Evolutionary conservation across 2,329 filamentous ascomycete genomes (phyloP).

Genomic region (Zymoseptoria ardabiliae): DNA sequence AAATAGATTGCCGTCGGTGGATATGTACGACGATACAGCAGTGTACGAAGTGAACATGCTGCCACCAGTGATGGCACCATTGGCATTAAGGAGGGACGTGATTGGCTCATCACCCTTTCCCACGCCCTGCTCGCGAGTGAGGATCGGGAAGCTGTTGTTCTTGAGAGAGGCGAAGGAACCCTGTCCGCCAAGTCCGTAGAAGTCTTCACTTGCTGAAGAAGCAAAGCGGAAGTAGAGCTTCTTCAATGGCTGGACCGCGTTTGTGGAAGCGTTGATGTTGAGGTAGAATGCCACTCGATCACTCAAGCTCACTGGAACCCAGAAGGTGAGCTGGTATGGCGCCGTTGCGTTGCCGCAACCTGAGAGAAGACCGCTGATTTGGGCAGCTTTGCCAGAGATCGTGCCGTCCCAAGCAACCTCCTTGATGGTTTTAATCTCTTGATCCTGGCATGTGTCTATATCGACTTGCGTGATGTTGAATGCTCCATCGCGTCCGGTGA

Average conservation of each 20-base stretch:
- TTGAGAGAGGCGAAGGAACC: slow-evolving; percentile 25
- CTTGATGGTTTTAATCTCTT: slow-evolving; percentile 16
- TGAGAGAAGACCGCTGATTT: slow-evolving; percentile 18
- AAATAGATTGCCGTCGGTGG: slow-evolving; percentile 27
- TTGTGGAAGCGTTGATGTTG: slow-evolving; percentile 8
- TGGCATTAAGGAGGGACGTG: slow-evolving; percentile 20
- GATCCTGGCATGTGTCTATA: slow-evolving; percentile 16
- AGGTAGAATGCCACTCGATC: slow-evolving; percentile 20
- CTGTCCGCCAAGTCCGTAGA: slow-evolving; percentile 25
- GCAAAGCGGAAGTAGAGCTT: slow-evolving; percentile 22
- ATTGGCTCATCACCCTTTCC: slow-evolving; percentile 25
- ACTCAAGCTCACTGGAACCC: slow-evolving; percentile 14
- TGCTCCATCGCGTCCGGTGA: slow-evolving; percentile 18
- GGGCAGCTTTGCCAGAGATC: slow-evolving; percentile 12
- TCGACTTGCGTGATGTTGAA: slow-evolving; percentile 23
- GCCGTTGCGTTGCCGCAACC: slow-evolving; percentile 14
- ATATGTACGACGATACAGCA: slow-evolving; percentile 29
- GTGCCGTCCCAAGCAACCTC: slow-evolving; percentile 11
- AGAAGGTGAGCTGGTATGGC: slow-evolving; percentile 18
- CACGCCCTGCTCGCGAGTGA: slow-evolving; percentile 26
- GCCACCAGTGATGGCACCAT: slow-evolving; percentile 25
- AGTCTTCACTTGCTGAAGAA: slow-evolving; percentile 19
- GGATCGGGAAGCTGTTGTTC: slow-evolving; percentile 23
- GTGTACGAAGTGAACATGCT: slow-evolving; percentile 31
- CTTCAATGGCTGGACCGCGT: slow-evolving; percentile 11